Percentiles rank a stretch among this genome's conserved stretches.
phyloP scores from a whole-genome alignment of 148 eudicot species.

The Limonium bicolor region DNA sequence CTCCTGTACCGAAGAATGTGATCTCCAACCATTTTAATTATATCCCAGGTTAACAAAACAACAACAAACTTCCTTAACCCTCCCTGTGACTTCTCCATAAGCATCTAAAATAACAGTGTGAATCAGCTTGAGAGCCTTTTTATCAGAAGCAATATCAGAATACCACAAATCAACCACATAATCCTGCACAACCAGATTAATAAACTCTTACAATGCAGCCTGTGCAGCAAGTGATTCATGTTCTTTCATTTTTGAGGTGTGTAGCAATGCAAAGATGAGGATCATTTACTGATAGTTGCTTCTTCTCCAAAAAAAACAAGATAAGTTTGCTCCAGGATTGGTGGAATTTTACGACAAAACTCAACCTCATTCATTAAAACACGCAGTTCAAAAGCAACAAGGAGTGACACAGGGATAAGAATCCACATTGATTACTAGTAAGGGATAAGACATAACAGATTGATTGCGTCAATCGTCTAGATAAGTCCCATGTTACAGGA shows the following conservation, averaged over 20 bases:
- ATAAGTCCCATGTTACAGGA: too few relatives aligned
- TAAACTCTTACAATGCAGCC: constrained; percentile 77
- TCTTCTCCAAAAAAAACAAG: constrained; percentile 55
- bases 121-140: constrained; percentile 78
- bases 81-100: constrained; percentile 77
- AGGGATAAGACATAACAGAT: too few relatives aligned
- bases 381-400: constrained; percentile 47
- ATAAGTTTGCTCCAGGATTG: constrained; percentile 27
- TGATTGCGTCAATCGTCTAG: too few relatives aligned
- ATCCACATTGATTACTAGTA: constrained; percentile 98
- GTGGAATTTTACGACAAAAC: constrained; percentile 45
- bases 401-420: constrained; percentile 71
- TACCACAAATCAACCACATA: constrained; percentile 91
- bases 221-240: constrained; percentile 75
- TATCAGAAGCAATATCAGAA: constrained; percentile 82
- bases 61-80: constrained; percentile 76
- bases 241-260: constrained; percentile 68
- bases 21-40: constrained; percentile 72
- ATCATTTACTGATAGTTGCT: constrained; percentile 67
- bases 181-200: constrained; percentile 64
- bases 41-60: constrained; percentile 85
- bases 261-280: constrained; percentile 47
- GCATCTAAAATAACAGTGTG: constrained; percentile 62
- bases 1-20: constrained; percentile 79
- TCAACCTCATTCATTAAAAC: constrained; percentile 56